Conservation (phyloP, 2,329 filamentous ascomycete genomes). For the Aspergillus quadricinctus region DNA sequence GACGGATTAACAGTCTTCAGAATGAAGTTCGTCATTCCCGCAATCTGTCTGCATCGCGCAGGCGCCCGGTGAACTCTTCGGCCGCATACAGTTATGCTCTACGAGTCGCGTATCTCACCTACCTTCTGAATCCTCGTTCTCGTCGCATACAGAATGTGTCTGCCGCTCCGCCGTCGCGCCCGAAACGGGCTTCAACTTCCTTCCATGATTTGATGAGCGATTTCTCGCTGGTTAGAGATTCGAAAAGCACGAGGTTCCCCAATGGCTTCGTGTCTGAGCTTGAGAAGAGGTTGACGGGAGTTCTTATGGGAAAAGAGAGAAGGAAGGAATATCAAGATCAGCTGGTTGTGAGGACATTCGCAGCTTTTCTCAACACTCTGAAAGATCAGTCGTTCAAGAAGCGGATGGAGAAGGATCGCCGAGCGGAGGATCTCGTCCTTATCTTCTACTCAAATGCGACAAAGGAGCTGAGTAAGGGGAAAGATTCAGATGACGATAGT, state of each 20-base stretch:
- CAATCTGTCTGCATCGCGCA: conserved; percentile 40
- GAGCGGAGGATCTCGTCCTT: conserved; percentile 85
- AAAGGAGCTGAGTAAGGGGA: conserved; percentile 79
- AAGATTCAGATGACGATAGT: conserved; percentile 71
- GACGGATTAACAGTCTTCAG: conserved; percentile 45
- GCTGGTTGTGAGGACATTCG: conserved; percentile 89
- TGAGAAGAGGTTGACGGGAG: conserved; percentile 74
- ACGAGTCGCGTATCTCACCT: conserved; percentile 83
- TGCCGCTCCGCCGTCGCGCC: conserved; percentile 53
- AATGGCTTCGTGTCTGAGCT: conserved; percentile 67
- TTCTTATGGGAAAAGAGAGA: conserved; percentile 75
- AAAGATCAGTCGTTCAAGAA: conserved; percentile 85
- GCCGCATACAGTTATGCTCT: conserved; percentile 91
- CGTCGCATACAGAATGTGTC: conserved; percentile 84
- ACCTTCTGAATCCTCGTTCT: conserved; percentile 84
- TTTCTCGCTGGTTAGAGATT: conserved; percentile 64
- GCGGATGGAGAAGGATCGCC: conserved; percentile 87
- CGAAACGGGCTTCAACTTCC: conserved; percentile 66
- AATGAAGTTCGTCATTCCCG: conserved; percentile 41
- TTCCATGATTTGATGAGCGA: conserved; percentile 85
- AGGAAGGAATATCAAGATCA: conserved; percentile 86
- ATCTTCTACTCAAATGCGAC: conserved; percentile 96
- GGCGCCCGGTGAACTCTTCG: conserved; percentile 51
- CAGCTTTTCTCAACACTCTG: conserved; percentile 87
- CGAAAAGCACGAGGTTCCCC: conserved; percentile 66